Evolutionary conservation across 1,139 yeast species (phyloP), one percentile per base, ranked within the genome.

Genomic region (Geotrichum restrictum): DNA sequence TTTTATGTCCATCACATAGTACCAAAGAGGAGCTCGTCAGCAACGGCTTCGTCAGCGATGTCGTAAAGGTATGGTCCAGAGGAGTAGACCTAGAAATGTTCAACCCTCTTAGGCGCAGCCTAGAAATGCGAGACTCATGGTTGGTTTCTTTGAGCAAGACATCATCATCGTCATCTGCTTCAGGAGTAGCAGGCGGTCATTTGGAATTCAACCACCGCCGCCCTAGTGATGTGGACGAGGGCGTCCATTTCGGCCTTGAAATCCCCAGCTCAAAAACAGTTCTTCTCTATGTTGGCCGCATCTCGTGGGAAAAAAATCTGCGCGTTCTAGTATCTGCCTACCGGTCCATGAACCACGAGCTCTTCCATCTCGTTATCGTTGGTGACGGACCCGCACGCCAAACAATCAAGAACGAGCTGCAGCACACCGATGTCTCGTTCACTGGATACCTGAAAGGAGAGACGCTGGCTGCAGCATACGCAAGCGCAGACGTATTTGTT

Each of bases 301-400:
- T 57, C 16, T 57, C 60, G 8, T 58, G 59, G 58, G 59, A 59
- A 36, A 57, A 58, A 38, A 54, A 54, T 24, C 47, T 54, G 31
- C 39, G 47, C 79, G 54, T 65, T 24, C 49, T 65, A 36, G 59
- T 60, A 27, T 59, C 59, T 38, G 65, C 67, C 27, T 66, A 65
- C 51, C 59, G 59, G 51, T 62, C 62, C 36, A 57, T 62, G 63
- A 54, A 58, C 51, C 64, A 59, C 51, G 62, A 46, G 44, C 49
- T 43, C 7, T 48, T 44, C 32, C 57, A 49, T 38, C 52, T 58
- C 3, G 59, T 58, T 2, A 48, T 58, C 16, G 60, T 58, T 8
- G 61, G 61, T 6, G 60, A 58, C 37, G 61, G 61, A 7, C 61
- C 61, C 18, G 60, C 59, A 16, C 49, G 53, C 22, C 37, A 45